Conservation (phyloP, 768 basidiomycete species). For the Neoboletus subvelutipes region DNA sequence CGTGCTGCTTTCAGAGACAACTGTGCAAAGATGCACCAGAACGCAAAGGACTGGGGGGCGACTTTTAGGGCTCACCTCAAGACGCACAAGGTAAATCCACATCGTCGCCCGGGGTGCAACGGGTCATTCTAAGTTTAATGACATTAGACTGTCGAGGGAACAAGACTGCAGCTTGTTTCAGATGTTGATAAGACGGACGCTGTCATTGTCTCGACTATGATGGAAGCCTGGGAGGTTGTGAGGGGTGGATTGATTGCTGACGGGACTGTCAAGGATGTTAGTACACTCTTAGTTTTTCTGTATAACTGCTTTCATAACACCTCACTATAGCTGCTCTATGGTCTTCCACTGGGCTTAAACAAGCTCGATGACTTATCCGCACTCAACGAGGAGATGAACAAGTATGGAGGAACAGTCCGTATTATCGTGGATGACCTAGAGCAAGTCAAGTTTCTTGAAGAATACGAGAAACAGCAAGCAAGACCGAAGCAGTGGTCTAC, state of each 20-base stretch:
- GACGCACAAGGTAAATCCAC: constrained; percentile 63
- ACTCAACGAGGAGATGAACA: constrained; percentile 54
- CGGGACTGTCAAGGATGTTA: constrained; percentile 74
- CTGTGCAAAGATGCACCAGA: constrained; percentile 69
- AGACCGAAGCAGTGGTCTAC: constrained; percentile 60
- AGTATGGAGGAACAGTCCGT: constrained; percentile 58
- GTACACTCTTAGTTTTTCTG: constrained; percentile 25
- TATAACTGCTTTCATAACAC: constrained; percentile 4
- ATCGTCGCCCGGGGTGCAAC: neutral
- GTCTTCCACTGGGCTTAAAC: constrained; percentile 67
- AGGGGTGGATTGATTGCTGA: constrained; percentile 67
- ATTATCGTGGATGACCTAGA: constrained; percentile 75
- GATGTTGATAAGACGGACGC: constrained; percentile 52
- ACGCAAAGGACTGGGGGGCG: constrained; percentile 64
- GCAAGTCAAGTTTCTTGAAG: constrained; percentile 65
- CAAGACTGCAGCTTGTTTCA: constrained; percentile 64
- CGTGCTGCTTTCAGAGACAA: constrained; percentile 69
- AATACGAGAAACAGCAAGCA: constrained; percentile 47
- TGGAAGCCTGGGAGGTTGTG: constrained; percentile 79
- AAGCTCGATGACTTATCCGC: constrained; percentile 69
- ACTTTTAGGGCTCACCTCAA: constrained; percentile 83
- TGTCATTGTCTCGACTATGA: constrained; percentile 77
- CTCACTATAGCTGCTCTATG: constrained; percentile 74
- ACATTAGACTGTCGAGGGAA: constrained; percentile 79
- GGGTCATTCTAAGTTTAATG: constrained; percentile 9